Evolutionary conservation across 1,139 yeast genomes (phyloP).

Genomic region (Pichia sp.): DNA sequence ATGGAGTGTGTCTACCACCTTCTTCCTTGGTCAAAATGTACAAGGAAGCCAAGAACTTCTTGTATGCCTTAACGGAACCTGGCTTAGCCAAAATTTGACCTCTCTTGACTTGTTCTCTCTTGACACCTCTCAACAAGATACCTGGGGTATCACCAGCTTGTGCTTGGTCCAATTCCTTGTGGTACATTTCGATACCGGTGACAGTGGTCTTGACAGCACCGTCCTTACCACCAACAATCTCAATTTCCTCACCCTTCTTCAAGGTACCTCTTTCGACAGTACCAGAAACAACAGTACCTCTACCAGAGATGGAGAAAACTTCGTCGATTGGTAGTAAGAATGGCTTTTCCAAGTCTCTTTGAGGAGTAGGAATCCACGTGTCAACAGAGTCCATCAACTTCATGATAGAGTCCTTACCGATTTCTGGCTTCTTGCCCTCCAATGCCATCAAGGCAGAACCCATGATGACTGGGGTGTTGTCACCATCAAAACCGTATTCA

Average conservation of each 20-base stretch:
- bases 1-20: constrained; percentile 99
- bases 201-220: constrained; percentile 89
- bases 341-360: constrained; percentile 93
- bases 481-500: constrained; percentile 96
- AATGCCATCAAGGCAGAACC: constrained; percentile 98
- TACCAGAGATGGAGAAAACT: constrained; percentile 96
- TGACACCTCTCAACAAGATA: constrained; percentile 93
- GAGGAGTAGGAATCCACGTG: constrained; percentile 92
- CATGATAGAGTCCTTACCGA: constrained; percentile 80
- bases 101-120: constrained; percentile 94
- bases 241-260: constrained; percentile 98
- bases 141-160: constrained; percentile 99
- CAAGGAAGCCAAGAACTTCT: constrained; percentile 88
- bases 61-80: constrained; percentile 87
- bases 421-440: constrained; percentile 83
- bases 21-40: constrained; percentile 93
- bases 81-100: constrained; percentile 98
- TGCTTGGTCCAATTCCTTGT: constrained; percentile 95
- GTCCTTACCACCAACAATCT: constrained; percentile 88
- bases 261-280: constrained; percentile 97
- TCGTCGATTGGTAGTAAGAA: constrained; percentile 97
- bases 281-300: constrained; percentile 99
- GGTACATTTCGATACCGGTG: constrained; percentile 98
- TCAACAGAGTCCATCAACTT: constrained; percentile 90
- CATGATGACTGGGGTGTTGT: constrained; percentile 95